These are phyloP conservation scores for Phytophthora chlamydospora DNA, from an alignment of 352 stramenopile species.

Conservation along the genomic window DNA sequence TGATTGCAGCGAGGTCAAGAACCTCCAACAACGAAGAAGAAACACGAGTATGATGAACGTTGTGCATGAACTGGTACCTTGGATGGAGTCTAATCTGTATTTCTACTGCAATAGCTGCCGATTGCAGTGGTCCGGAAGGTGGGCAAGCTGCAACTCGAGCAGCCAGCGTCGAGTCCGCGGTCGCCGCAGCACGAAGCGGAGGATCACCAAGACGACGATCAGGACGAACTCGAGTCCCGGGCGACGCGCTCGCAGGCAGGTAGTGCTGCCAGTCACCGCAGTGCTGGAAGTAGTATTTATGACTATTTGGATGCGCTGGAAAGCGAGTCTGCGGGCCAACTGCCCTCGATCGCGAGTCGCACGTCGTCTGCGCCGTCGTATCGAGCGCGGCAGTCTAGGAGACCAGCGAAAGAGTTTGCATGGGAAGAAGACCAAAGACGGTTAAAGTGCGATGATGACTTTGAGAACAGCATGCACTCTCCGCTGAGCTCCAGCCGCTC, in stretches of 20 bases:
- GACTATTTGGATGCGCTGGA: conserved; percentile 83
- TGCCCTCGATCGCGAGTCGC: conserved; percentile 44
- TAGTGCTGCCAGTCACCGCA: conserved; percentile 16
- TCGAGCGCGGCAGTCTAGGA: conserved; percentile 15
- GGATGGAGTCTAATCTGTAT: conserved; percentile 4
- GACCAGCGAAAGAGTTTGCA: conserved; percentile 30
- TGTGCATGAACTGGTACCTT: neutral
- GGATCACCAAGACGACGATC: conserved; percentile 15
- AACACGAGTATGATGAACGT: conserved; percentile 15
- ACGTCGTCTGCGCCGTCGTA: conserved; percentile 15
- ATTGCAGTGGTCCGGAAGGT: conserved; percentile 23
- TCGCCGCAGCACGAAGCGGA: conserved; percentile 44
- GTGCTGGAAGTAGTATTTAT: conserved; percentile 63
- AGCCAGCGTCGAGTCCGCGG: conserved; percentile 40
- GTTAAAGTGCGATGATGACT: conserved; percentile 6
- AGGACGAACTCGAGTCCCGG: conserved; percentile 37
- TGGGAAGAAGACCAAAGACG: conserved; percentile 41
- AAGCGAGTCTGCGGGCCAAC: conserved; percentile 58
- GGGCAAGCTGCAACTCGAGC: conserved; percentile 51
- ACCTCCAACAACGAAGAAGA: conserved; percentile 20
- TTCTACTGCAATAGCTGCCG: conserved; percentile 18
- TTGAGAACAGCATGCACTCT: conserved; percentile 13
- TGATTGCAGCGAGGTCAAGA: conserved; percentile 24
- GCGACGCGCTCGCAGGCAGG: conserved; percentile 29
- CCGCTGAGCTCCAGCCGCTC: conserved; percentile 41